These are phyloP conservation scores for Rhinocladiella mackenziei DNA, from an alignment of 2,329 filamentous ascomycete genomes.

Conservation along the genomic window DNA sequence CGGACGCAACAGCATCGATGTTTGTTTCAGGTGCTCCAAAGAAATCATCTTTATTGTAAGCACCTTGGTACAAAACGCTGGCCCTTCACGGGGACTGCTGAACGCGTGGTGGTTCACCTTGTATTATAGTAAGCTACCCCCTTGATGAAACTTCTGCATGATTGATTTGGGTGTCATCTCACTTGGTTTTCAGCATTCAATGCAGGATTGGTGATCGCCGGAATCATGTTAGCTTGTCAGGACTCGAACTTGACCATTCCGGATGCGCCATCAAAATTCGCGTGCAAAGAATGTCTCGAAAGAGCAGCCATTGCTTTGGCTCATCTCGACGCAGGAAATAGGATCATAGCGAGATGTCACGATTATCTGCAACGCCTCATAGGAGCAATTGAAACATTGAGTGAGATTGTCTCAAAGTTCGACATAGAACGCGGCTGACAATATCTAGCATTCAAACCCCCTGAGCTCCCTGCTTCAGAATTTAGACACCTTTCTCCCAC, in stretches of 20 bases:
- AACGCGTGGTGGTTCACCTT: conserved; percentile 7
- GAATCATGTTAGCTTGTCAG: conserved; percentile 2
- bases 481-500: neutral
- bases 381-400: neutral
- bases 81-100: neutral
- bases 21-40: conserved; percentile 3
- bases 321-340: conserved; percentile 32
- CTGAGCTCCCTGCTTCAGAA: neutral
- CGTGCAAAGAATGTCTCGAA: conserved; percentile 2
- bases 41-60: conserved; percentile 11
- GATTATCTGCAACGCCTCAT: conserved; percentile 31
- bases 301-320: conserved; percentile 23
- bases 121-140: conserved; percentile 5
- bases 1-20: conserved; percentile 2
- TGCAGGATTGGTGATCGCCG: conserved; percentile 1
- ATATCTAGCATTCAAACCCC: neutral
- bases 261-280: conserved; percentile 1
- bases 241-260: neutral
- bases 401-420: neutral
- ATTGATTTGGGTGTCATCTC: too few species aligned
- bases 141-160: too few species aligned
- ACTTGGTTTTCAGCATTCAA: conserved; percentile 6
- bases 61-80: neutral
- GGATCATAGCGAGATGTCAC: conserved; percentile 33
- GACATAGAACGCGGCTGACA: neutral